Evolutionary conservation across 2,329 filamentous ascomycete genomes (phyloP), one percentile per base, ranked within the genome.

Genomic region (Pseudogymnoascus sp.): DNA sequence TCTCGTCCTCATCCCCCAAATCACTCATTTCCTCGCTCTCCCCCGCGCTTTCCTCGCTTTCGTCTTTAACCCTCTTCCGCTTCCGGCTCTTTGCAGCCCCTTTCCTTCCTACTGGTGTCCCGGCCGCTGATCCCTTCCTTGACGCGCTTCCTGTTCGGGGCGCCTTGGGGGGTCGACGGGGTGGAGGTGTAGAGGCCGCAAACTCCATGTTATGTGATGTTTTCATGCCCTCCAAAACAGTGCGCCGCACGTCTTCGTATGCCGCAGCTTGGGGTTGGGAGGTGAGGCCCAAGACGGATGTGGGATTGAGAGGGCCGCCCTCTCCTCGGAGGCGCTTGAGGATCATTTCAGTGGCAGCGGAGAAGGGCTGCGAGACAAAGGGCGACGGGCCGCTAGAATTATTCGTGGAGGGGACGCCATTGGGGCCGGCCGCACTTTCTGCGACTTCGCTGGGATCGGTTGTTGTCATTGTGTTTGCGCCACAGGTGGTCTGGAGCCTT

Each of bases 331-430:
- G 73, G 42, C 73, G 71, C 66, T 73, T 72, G 37, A 74, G 68
- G 37, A 74, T 74, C 72, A 74, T 73, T 61, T 74, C 72, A 1
- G 73, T 74, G 13, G 72, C 66, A 38, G 72, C 73, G 67, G 72
- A 73, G 66, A 74, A 73, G 14, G 59, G 59, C 10, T 61, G 59
- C 2, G 59, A 61, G 8, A 61, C 33, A n/a, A 61, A 61, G 13
- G 59, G 21, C 21, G 59, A 38, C 6, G 59, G 59, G 19, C 59
- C 59, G 26, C 26, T 33, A 1, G 26, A 56, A 19, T 33, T 14
- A 6, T 33, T 56, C 50, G 50, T 33, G 3, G 50, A 19, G 4
- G 50, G 14, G n/a, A 10, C 4, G n/a, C 50, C 50, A 56, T 56
- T 33, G 8, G 29, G 26, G 50, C 29, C n/a, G 26, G 10, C 33